Base-by-base conservation (phyloP, 1,139 yeast genomes). In the Blastobotrys raffinosifermentans region DNA sequence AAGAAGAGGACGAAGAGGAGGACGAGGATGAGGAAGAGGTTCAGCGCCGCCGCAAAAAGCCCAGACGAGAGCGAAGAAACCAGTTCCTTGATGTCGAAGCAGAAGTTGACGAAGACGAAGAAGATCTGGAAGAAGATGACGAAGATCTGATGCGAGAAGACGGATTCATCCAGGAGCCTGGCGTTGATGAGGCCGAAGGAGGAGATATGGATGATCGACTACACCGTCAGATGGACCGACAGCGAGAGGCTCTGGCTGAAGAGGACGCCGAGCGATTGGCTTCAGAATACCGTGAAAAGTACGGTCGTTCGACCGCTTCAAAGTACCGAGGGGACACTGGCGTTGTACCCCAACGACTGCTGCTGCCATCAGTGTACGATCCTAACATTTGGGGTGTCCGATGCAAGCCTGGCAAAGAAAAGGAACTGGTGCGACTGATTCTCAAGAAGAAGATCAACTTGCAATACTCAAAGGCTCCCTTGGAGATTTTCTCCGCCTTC, bases 11-110 rank as follows among this genome's bases (percentile, higher is more conserved):
- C 32, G 60, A 55, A 16, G 46, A 32, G n/a, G 46, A 44, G 17
- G 49, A 49, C n/a, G 60, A 52, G 22, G 60, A 54, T 3, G 59
- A 47, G 15, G 56, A 51, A 2, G 61, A 52, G 26, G 62, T 55
- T 31, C 55, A 84, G 72, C 0, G 85, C 72, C 4, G 91, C 71
- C 3, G 94, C 72, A 23, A 86, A 67, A 11, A 84, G 72, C 4
- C 80, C 66, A 70, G 60, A 75, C 76, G 60, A 70, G 80, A 63
- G 72, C 78, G 60, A 70, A 78, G 87, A 53, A 91, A 91, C 61
- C 91, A 84, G 69, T 91, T 91, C 63, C 73, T 91, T 64, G 99
- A 91, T 82, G 94, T 91, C 40, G 98, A 91, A 69, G 99, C 99
- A 43, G 98, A 91, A 60, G 99, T 91, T 41, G 96, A 93, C 60